Percentiles rank a stretch among this genome's conserved stretches.
Conservation (phyloP, 345 rosid species). For the Eucalyptus microcorys region DNA sequence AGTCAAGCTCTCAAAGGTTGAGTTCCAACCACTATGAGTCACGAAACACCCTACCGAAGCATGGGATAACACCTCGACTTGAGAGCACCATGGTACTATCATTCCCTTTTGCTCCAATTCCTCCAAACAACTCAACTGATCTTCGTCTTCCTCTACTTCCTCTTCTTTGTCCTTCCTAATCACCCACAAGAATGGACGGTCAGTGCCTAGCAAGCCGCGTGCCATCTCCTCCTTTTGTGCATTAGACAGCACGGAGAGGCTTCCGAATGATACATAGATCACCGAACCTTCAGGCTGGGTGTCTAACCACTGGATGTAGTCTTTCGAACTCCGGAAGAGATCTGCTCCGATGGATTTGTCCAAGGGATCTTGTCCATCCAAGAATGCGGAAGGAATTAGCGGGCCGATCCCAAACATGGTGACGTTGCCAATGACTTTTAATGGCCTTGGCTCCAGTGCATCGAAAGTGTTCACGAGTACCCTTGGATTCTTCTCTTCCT, state of each 20-base stretch:
- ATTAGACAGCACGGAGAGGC: constrained; percentile 5
- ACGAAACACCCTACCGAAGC: constrained; percentile 47
- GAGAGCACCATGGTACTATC: constrained; percentile 65
- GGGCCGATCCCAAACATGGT: constrained; percentile 37
- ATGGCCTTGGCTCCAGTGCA: constrained; percentile 35
- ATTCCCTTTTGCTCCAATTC: constrained; percentile 43
- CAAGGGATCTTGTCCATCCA: constrained; percentile 1
- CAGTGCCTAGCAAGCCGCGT: background rate
- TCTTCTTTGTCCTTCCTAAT: constrained; percentile 7
- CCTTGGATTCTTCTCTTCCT: constrained; percentile 21
- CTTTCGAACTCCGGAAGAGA: constrained; percentile 10
- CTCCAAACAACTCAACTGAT: constrained; percentile 8
- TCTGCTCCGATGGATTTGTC: constrained; percentile 18
- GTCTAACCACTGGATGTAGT: constrained; percentile 28
- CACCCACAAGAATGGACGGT: constrained; percentile 48
- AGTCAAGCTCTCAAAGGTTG: constrained; percentile 52
- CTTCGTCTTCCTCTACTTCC: constrained; percentile 6
- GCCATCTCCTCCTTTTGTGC: constrained; percentile 45
- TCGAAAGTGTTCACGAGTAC: constrained; percentile 52
- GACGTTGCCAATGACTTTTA: constrained; percentile 7
- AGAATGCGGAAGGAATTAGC: constrained; percentile 21
- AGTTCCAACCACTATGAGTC: constrained; percentile 75
- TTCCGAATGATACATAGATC: constrained; percentile 46
- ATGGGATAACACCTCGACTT: constrained; percentile 49
- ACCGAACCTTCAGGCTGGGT: constrained; percentile 18